A percentile compares a stretch with the other conserved stretches of the same genome.
phyloP scores from a whole-genome alignment of 768 basidiomycete genomes.

The Lentinula detonsa region DNA sequence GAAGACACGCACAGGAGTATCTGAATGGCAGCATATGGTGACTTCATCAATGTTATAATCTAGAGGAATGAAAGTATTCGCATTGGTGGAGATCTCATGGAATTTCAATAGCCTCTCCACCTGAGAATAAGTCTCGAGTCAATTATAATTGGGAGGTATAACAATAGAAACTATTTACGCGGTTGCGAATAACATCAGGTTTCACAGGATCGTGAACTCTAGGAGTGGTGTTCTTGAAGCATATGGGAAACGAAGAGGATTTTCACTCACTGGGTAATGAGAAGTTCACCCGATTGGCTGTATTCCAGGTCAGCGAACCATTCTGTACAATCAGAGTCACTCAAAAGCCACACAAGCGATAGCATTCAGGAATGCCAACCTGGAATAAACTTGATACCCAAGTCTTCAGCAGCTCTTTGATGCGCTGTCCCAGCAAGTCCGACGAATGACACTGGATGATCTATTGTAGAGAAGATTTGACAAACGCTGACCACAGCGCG shows the following conservation, averaged over 20 bases:
- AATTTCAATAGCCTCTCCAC: conserved; percentile 26
- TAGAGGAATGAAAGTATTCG: conserved; percentile 34
- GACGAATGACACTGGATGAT: conserved; percentile 43
- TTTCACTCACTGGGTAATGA: conserved; percentile 54
- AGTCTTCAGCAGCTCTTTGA: conserved; percentile 47
- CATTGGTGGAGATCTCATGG: conserved; percentile 42
- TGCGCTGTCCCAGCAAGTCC: conserved; percentile 63
- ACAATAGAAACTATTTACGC: conserved; percentile 25
- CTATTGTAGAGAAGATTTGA: conserved; percentile 36
- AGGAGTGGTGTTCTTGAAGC: neutral
- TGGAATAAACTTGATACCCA: conserved; percentile 55
- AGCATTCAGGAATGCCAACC: conserved; percentile 26
- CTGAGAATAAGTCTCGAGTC: neutral
- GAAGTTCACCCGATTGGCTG: conserved; percentile 43
- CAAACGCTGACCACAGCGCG: conserved; percentile 48
- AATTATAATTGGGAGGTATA: neutral
- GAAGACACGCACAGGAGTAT: conserved; percentile 45
- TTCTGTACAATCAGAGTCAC: conserved; percentile 25
- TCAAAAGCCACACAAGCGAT: neutral
- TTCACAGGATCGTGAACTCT: conserved; percentile 49
- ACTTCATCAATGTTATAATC: conserved; percentile 40
- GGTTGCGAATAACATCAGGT: conserved; percentile 30
- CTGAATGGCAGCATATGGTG: conserved; percentile 62
- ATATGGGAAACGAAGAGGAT: neutral
- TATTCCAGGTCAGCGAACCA: conserved; percentile 70